Evolutionary conservation across 768 basidiomycete genomes (phyloP).

Genomic region (Collybiopsis luxurians): DNA sequence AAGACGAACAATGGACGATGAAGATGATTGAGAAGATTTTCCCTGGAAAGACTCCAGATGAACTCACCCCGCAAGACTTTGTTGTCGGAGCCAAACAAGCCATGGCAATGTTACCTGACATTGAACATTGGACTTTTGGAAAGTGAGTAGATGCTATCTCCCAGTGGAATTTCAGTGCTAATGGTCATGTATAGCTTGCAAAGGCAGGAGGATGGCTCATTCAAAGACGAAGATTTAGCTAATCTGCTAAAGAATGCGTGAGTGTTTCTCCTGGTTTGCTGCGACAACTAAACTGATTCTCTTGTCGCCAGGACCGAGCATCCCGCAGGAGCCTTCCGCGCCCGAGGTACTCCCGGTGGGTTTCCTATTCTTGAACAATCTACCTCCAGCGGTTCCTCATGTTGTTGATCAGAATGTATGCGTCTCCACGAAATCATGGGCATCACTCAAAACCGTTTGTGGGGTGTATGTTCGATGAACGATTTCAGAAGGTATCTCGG

Average conservation of each 20-base stretch:
- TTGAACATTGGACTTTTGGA: slow-evolving; percentile 67
- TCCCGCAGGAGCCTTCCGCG: slow-evolving; percentile 71
- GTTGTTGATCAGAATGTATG: slow-evolving; percentile 62
- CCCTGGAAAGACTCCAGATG: slow-evolving; percentile 46
- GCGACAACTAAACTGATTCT: not conserved
- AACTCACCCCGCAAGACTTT: slow-evolving; percentile 50
- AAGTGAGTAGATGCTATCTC: too few relatives aligned
- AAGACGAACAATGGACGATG: slow-evolving; percentile 71
- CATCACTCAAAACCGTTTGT: slow-evolving; percentile 69
- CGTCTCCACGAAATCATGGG: slow-evolving; percentile 82
- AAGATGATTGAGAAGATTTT: slow-evolving; percentile 51
- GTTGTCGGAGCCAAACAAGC: slow-evolving; percentile 38
- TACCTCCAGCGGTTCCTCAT: not conserved
- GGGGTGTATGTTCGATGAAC: slow-evolving; percentile 84
- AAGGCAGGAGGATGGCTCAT: slow-evolving; percentile 57
- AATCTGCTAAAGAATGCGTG: slow-evolving; percentile 65
- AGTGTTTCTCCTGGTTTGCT: not conserved
- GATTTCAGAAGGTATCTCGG: slow-evolving; percentile 84
- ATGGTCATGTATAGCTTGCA: slow-evolving; percentile 40
- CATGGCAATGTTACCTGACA: slow-evolving; percentile 38
- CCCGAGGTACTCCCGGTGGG: slow-evolving; percentile 66
- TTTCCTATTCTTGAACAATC: not conserved
- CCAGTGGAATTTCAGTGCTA: too few relatives aligned
- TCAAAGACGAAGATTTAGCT: slow-evolving; percentile 73
- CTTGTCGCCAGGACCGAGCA: slow-evolving; percentile 53